phyloP scores from a whole-genome alignment of 495 filamentous ascomycete species.

The Cryomyces minteri region DNA sequence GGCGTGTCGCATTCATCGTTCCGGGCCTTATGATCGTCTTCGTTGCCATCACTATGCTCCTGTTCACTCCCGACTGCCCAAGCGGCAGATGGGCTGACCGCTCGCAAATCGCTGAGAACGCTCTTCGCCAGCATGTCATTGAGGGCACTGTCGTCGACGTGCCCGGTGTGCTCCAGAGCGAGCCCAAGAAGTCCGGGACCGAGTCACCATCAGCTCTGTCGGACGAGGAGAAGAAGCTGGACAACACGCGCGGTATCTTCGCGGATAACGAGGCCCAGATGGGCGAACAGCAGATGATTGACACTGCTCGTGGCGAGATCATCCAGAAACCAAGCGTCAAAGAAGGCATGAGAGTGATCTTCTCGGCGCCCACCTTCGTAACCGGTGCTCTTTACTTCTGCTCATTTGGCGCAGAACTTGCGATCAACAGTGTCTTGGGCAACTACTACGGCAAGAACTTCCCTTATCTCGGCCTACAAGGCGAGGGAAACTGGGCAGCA shows the following conservation, averaged over 20 bases:
- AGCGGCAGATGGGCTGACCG: constrained; percentile 20
- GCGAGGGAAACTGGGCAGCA: constrained; percentile 19
- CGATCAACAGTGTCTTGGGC: constrained; percentile 21
- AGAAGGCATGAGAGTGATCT: constrained; percentile 11
- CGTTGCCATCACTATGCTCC: constrained; percentile 12
- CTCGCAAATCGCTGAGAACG: constrained; percentile 12
- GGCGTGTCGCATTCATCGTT: constrained; percentile 21
- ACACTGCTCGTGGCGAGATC: constrained; percentile 19
- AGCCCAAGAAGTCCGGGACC: constrained; percentile 4
- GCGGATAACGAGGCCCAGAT: constrained; percentile 14
- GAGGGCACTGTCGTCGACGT: constrained; percentile 11
- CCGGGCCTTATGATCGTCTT: constrained; percentile 19
- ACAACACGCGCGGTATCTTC: constrained; percentile 10
- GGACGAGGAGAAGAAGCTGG: constrained; percentile 15
- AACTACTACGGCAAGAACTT: constrained; percentile 18
- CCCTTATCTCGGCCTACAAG: constrained; percentile 12
- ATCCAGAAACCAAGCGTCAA: constrained; percentile 16
- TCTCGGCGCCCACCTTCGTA: constrained; percentile 17
- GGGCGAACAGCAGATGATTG: constrained; percentile 15
- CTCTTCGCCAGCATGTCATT: constrained; percentile 12
- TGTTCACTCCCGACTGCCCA: constrained; percentile 18
- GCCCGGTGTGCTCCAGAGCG: constrained; percentile 10
- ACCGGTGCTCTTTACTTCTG: constrained; percentile 19
- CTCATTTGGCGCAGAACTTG: constrained; percentile 20
- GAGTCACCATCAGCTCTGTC: constrained; percentile 2